Evolutionary conservation across 257 asterid genomes (phyloP), one percentile per base, ranked within the genome.

Genomic region (Thymus mandschuricus): DNA sequence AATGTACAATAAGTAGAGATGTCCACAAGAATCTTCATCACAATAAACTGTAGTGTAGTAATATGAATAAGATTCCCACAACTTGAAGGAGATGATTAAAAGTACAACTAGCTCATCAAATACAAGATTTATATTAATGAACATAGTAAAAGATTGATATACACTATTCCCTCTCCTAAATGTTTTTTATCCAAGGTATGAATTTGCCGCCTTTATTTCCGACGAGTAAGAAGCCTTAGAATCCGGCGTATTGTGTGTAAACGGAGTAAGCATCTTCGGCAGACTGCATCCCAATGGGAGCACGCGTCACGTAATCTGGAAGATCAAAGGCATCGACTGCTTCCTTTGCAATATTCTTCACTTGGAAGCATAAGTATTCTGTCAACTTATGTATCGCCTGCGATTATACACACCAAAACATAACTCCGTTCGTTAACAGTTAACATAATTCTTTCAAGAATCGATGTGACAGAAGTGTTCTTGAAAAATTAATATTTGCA

Each of bases 301-400:
- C 99, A 55, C 95, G 81, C 0, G 88, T 86, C 10, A 95, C 99
- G 43, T 85, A 90, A 87, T 95, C 98, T 35, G 99, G 99, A 71
- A 95, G 88, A 67, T 95, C 98, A 63, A 95, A 92, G 35, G 97
- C 97, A 79, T 92, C 98, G 3, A 91, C 93, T 1, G 89, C 88
- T 81, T 95, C 99, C 79, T 86, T 86, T 1, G 98, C 88, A 1
- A 88, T 65, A 74, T 88, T 88, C 81, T 81, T 92, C 71, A 89
- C 99, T 84, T 92, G 99, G 87, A 90, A 95, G 84, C 96, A 55
- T 28, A 95, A 63, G 83, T 89, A 84, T 48, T 89, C 97, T 3
- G 88, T 77, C 84, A 95, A 79, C 89, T 95, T 95, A 86, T 95
- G 97, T 83, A 95, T 95, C 38, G 99, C 98, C 99, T 95, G 89